These are phyloP conservation scores for Mycogone perniciosa DNA, from an alignment of 2,329 filamentous ascomycete genomes.

Conservation along the genomic window DNA sequence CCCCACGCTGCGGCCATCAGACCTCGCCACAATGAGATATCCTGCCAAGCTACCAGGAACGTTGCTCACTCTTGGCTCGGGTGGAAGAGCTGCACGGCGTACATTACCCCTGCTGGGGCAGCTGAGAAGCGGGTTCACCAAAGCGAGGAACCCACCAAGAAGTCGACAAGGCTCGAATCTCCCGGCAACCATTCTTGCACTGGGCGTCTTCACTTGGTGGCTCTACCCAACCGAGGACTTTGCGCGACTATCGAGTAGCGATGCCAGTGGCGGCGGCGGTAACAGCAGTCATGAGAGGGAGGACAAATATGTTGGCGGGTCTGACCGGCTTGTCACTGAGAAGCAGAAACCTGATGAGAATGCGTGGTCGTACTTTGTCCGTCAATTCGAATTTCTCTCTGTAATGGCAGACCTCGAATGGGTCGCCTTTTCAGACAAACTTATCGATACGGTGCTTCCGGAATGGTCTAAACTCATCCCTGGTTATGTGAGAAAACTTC, in stretches of 20 bases:
- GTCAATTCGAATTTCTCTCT: slow-evolving; percentile 47
- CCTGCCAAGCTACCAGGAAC: slow-evolving; percentile 9
- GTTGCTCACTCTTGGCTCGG: slow-evolving; percentile 6
- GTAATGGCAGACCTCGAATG: slow-evolving; percentile 50
- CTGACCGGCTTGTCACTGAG: slow-evolving; percentile 6
- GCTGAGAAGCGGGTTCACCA: slow-evolving; percentile 15
- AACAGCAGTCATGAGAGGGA: slow-evolving; percentile 14
- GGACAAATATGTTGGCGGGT: slow-evolving; percentile 12
- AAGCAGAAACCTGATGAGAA: slow-evolving; percentile 24
- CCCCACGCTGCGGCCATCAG: not conserved
- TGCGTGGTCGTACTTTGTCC: slow-evolving; percentile 44
- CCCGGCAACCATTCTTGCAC: slow-evolving; percentile 28
- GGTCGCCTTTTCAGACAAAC: slow-evolving; percentile 45
- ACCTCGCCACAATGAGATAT: slow-evolving; percentile 12
- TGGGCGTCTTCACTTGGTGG: slow-evolving; percentile 36
- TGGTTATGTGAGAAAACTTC: slow-evolving; percentile 72
- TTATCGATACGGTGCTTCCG: slow-evolving; percentile 69
- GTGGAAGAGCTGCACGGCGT: slow-evolving; percentile 2
- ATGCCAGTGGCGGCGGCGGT: not conserved
- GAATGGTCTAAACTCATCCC: slow-evolving; percentile 76
- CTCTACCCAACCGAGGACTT: slow-evolving; percentile 40
- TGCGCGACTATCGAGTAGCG: slow-evolving; percentile 26
- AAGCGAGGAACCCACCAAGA: slow-evolving; percentile 17
- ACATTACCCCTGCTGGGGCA: slow-evolving; percentile 14
- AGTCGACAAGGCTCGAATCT: slow-evolving; percentile 16